Conservation (phyloP, 768 basidiomycete species). For the Suillus luteus region DNA sequence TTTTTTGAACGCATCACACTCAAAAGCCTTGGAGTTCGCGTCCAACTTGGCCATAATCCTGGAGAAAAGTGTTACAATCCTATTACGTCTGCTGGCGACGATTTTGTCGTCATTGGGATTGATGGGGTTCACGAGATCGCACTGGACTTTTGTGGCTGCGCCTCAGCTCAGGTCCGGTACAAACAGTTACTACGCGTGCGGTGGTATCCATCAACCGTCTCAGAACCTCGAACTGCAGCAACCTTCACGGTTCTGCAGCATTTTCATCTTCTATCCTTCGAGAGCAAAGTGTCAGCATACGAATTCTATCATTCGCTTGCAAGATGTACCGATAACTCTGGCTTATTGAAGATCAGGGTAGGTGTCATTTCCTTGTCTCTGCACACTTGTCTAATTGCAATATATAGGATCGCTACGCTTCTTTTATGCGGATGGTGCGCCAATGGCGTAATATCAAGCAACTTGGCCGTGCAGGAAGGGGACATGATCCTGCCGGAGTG, state of each 20-base stretch:
- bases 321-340: slow-evolving; percentile 34
- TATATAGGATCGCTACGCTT: slow-evolving; percentile 18
- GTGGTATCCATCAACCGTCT: slow-evolving; percentile 18
- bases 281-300: slow-evolving; percentile 20
- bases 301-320: slow-evolving; percentile 28
- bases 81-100: slow-evolving; percentile 12
- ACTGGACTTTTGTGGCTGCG: slow-evolving; percentile 19
- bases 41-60: slow-evolving; percentile 28
- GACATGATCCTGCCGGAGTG: slow-evolving; percentile 11
- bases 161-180: slow-evolving; percentile 7
- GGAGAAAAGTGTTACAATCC: slow-evolving; percentile 19
- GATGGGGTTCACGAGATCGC: slow-evolving; percentile 26
- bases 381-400: background rate
- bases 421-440: slow-evolving; percentile 9
- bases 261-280: slow-evolving; percentile 31
- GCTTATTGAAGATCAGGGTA: slow-evolving; percentile 19
- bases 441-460: slow-evolving; percentile 26
- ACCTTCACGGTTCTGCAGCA: slow-evolving; percentile 28
- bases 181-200: slow-evolving; percentile 15
- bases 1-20: slow-evolving; percentile 19
- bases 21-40: slow-evolving; percentile 22
- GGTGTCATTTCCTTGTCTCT: background rate
- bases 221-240: slow-evolving; percentile 28
- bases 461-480: slow-evolving; percentile 27
- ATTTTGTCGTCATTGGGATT: slow-evolving; percentile 29